Conservation (phyloP, 106 monocot genomes). For the Narthecium ossifragum region DNA sequence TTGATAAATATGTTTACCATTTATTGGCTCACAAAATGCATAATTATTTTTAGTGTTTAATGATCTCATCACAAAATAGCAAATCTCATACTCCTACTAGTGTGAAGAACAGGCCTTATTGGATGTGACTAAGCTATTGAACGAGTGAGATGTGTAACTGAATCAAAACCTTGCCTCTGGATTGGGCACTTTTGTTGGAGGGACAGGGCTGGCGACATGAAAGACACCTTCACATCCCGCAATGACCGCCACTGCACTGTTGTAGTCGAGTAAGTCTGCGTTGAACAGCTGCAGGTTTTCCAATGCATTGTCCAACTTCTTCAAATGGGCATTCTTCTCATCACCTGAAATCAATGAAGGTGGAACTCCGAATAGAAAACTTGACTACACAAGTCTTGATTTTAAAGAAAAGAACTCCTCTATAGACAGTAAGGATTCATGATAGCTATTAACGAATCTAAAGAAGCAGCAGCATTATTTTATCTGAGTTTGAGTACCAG, state of each 20-base stretch:
- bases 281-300: constrained; percentile 36
- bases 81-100: no score
- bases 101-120: no score
- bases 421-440: not conserved
- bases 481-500: no score
- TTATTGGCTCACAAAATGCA: no score
- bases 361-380: not conserved
- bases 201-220: constrained; percentile 40
- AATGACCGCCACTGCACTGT: constrained; percentile 9
- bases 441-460: not conserved
- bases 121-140: not conserved
- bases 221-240: constrained; percentile 42
- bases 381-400: not conserved
- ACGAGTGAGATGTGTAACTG: not conserved
- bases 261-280: constrained; percentile 31
- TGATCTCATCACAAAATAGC: no score
- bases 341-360: constrained; percentile 18
- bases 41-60: no score
- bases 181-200: constrained; percentile 13
- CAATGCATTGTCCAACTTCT: constrained; percentile 21
- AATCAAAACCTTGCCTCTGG: constrained; percentile 18
- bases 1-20: no score
- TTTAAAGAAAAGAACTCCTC: not conserved
- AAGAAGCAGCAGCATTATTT: not conserved
- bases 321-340: constrained; percentile 35